Evolutionary conservation across 2,329 filamentous ascomycete species (phyloP).

Genomic region (Botrytis sinoallii): DNA sequence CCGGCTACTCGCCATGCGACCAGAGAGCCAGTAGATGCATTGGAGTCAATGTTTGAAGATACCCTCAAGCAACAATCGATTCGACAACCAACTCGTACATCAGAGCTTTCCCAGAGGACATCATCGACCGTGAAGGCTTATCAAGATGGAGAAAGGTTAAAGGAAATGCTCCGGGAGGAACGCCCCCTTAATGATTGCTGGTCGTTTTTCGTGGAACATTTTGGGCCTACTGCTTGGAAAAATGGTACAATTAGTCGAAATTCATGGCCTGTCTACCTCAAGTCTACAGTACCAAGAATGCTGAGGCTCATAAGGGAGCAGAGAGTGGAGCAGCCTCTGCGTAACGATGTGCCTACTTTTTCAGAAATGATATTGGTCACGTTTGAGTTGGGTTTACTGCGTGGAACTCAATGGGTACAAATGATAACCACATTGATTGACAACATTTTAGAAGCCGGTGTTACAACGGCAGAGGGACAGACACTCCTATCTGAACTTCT

Average conservation of each 20-base stretch:
- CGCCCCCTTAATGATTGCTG: conserved; percentile 30
- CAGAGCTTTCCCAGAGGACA: conserved; percentile 10
- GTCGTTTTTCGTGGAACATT: conserved; percentile 36
- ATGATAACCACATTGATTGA: conserved; percentile 30
- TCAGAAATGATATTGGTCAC: conserved; percentile 33
- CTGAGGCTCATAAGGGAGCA: conserved; percentile 27
- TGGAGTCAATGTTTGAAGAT: conserved; percentile 37
- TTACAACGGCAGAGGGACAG: conserved; percentile 17
- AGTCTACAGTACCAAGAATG: conserved; percentile 23
- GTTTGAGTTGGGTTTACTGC: conserved; percentile 30
- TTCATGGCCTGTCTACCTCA: conserved; percentile 26
- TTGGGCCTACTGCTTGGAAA: conserved; percentile 31
- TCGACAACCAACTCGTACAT: background rate
- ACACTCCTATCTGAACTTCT: conserved; percentile 32
- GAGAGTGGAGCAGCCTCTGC: conserved; percentile 27
- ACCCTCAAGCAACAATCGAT: conserved; percentile 24
- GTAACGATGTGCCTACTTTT: conserved; percentile 29
- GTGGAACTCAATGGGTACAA: conserved; percentile 30
- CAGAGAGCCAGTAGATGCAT: conserved; percentile 28
- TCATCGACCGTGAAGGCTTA: conserved; percentile 30
- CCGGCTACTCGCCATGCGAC: background rate
- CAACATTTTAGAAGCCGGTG: conserved; percentile 20
- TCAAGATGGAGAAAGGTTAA: conserved; percentile 31
- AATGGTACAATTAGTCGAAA: conserved; percentile 20
- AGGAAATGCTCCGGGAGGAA: conserved; percentile 30